Conservation (phyloP, 805 yeast genomes). For the Ogataea zsoltii region DNA sequence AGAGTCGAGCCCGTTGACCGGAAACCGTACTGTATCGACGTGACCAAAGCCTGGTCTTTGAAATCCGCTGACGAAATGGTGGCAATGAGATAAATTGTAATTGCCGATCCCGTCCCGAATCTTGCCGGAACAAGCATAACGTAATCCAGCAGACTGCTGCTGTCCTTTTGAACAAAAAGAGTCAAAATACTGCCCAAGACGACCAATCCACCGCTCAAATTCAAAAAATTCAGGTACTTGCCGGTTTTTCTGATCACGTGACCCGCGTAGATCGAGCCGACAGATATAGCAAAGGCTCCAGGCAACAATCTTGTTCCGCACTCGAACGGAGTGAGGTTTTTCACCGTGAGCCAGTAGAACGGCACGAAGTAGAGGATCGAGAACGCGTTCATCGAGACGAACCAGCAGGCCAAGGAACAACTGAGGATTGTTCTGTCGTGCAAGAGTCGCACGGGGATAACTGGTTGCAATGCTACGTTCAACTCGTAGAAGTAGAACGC, state of each 20-base stretch:
- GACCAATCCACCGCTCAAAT: conserved; percentile 43
- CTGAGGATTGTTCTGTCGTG: conserved; percentile 59
- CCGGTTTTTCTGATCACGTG: conserved; percentile 68
- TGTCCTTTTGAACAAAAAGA: conserved; percentile 23
- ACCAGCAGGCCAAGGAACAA: conserved; percentile 69
- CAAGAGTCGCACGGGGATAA: conserved; percentile 63
- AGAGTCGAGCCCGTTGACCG: conserved; percentile 56
- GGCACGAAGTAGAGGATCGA: conserved; percentile 71
- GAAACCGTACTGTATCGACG: conserved; percentile 82
- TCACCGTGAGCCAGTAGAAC: conserved; percentile 46
- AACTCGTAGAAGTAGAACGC: conserved; percentile 54
- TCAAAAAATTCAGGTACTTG: conserved; percentile 51
- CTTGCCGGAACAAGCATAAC: conserved; percentile 55
- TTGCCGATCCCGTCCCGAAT: conserved; percentile 61
- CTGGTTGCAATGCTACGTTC: conserved; percentile 59
- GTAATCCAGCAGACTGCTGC: conserved; percentile 39
- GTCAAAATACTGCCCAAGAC: conserved; percentile 47
- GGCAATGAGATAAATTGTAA: conserved; percentile 73
- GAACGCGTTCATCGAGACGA: conserved; percentile 69
- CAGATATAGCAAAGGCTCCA: conserved; percentile 67
- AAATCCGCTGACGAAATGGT: conserved; percentile 73
- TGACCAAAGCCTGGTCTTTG: conserved; percentile 76
- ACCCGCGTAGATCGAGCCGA: conserved; percentile 70
- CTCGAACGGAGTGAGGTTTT: conserved; percentile 27
- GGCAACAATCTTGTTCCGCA: conserved; percentile 47